A percentile compares a stretch with the other conserved stretches of the same genome.
Evolutionary conservation across 495 filamentous ascomycete genomes (phyloP).

Genomic region (Pyrenula massariospora): DNA sequence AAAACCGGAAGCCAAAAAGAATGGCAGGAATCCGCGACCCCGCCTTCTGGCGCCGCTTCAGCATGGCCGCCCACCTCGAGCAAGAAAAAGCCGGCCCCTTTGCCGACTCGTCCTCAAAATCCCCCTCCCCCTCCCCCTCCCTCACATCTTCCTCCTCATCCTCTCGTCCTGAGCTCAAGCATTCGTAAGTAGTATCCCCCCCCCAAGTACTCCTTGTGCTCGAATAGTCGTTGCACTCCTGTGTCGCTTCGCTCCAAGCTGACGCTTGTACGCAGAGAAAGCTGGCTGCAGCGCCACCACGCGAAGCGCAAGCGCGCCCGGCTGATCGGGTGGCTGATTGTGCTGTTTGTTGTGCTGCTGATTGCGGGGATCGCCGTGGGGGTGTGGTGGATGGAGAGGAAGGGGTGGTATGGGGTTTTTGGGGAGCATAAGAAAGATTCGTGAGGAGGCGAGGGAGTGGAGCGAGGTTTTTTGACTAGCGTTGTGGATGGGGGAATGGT

Average conservation of each 20-base stretch:
- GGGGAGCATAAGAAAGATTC: constrained; percentile 7
- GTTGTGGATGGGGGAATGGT: too few relatives aligned
- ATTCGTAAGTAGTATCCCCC: constrained; percentile 17
- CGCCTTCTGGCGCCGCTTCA: constrained; percentile 52
- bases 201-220: background rate
- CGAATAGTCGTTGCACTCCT: too few relatives aligned
- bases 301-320: constrained; percentile 18
- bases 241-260: too few relatives aligned
- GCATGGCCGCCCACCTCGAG: constrained; percentile 41
- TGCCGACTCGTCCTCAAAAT: constrained; percentile 2
- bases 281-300: constrained; percentile 25
- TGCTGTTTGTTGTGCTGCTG: constrained; percentile 19
- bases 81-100: constrained; percentile 15
- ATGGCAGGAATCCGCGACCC: constrained; percentile 36
- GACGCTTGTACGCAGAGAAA: constrained; percentile 19
- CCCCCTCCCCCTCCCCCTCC: background rate
- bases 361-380: constrained; percentile 22
- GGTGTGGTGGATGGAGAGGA: constrained; percentile 19
- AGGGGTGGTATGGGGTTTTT: constrained; percentile 5
- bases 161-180: constrained; percentile 16
- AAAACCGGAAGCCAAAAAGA: too few relatives aligned
- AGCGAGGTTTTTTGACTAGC: too few relatives aligned
- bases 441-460: background rate
- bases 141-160: background rate
- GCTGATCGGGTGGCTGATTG: constrained; percentile 26